Percentiles rank a stretch among this genome's conserved stretches.
Evolutionary conservation across 306 rosid genomes (phyloP).

Genomic region (apple (Malus domestica)): ASM211411v1 NC_041804.1:13973501-13974000

Average conservation of each 20-base stretch:
- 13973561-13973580: neutral
- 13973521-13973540: neutral
- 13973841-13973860: neutral
- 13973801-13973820: neutral
- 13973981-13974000: neutral
- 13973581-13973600: neutral
- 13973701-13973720: neutral
- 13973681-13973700: neutral
- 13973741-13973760: neutral
- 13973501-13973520: neutral
- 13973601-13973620: neutral
- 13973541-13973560: neutral
- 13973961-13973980: neutral
- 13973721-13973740: neutral
- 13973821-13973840: neutral
- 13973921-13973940: too few species aligned
- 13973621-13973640: neutral
- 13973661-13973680: neutral
- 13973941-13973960: neutral
- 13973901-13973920: too few species aligned
- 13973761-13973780: neutral
- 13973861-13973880: neutral
- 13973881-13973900: too few species aligned
- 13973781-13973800: neutral
- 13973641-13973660: neutral